These are phyloP conservation scores for Lecanoromycetidae sp. DNA, from an alignment of 2,329 filamentous ascomycete species.

Conservation along the genomic window DNA sequence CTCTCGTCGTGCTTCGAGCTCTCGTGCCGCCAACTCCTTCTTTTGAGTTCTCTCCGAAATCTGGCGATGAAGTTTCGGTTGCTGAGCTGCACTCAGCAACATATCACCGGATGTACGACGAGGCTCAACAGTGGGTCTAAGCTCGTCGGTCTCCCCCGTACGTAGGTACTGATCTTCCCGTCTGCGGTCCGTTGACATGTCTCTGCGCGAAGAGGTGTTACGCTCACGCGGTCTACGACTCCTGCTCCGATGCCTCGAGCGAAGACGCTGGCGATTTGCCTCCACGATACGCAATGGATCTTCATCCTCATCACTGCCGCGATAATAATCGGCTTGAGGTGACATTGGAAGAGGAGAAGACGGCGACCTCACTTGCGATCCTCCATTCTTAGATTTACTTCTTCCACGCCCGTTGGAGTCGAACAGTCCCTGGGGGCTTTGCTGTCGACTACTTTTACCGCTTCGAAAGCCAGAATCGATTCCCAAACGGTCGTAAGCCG, in stretches of 20 bases:
- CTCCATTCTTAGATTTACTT: constrained; percentile 48
- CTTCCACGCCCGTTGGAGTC: constrained; percentile 45
- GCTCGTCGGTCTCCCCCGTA: constrained; percentile 8
- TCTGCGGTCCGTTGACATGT: constrained; percentile 36
- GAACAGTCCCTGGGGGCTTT: constrained; percentile 34
- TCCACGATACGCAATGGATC: constrained; percentile 39
- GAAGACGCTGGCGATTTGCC: constrained; percentile 34
- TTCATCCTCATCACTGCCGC: constrained; percentile 49
- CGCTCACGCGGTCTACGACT: constrained; percentile 38
- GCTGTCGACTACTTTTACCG: constrained; percentile 29
- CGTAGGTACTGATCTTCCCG: constrained; percentile 20
- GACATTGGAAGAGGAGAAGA: constrained; percentile 71
- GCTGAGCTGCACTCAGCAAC: background rate
- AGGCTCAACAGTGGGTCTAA: constrained; percentile 14
- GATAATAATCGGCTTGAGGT: constrained; percentile 41
- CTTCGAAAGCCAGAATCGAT: constrained; percentile 28
- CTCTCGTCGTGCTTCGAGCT: constrained; percentile 76
- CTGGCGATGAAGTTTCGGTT: constrained; percentile 6
- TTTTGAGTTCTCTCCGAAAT: constrained; percentile 28
- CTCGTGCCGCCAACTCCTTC: constrained; percentile 65
- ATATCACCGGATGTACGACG: constrained; percentile 10
- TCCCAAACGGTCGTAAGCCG: constrained; percentile 9
- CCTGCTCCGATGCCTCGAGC: constrained; percentile 39
- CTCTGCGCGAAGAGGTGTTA: constrained; percentile 32
- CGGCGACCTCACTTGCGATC: constrained; percentile 55